Conservation (phyloP, 176 grass and related monocot genomes). For the Phoenix dactylifera region DNA sequence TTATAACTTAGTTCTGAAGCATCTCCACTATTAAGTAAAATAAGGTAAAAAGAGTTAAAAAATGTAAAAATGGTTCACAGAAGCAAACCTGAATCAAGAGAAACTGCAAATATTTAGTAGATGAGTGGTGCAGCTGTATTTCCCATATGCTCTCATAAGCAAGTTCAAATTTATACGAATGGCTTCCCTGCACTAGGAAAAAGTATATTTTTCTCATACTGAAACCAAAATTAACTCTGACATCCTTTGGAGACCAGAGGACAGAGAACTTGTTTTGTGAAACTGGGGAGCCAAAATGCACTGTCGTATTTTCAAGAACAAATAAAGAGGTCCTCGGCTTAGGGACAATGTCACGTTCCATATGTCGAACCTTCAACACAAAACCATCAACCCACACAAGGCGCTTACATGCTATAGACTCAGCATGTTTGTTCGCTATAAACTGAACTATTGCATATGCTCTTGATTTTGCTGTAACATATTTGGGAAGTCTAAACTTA, state of each 20-base stretch:
- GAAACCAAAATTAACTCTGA: slow-evolving; percentile 63
- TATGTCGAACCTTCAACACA: slow-evolving; percentile 28
- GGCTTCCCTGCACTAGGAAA: slow-evolving; percentile 8
- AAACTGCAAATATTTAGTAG: slow-evolving; percentile 46
- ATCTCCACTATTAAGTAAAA: slow-evolving; percentile 3
- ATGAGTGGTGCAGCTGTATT: slow-evolving; percentile 62
- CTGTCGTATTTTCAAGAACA: slow-evolving; percentile 21
- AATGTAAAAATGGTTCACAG: no score
- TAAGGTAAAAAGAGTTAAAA: no score
- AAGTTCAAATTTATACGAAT: slow-evolving; percentile 66
- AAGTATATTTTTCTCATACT: slow-evolving; percentile 65
- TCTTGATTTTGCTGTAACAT: slow-evolving; percentile 34
- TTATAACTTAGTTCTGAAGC: neutral
- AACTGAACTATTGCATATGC: slow-evolving; percentile 72
- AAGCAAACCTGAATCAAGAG: slow-evolving; percentile 70
- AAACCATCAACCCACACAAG: slow-evolving; percentile 4
- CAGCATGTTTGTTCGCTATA: slow-evolving; percentile 23
- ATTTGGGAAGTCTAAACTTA: slow-evolving; percentile 61
- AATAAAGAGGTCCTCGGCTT: slow-evolving; percentile 55
- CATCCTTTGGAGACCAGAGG: slow-evolving; percentile 25
- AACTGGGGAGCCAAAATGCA: slow-evolving; percentile 65
- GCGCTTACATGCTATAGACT: slow-evolving; percentile 19
- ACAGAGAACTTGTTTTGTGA: slow-evolving; percentile 38
- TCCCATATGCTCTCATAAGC: slow-evolving; percentile 95
- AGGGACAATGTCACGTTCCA: slow-evolving; percentile 56